Base-by-base conservation (phyloP, 2,329 filamentous ascomycete species). In the Cytospora chrysosperma region DNA sequence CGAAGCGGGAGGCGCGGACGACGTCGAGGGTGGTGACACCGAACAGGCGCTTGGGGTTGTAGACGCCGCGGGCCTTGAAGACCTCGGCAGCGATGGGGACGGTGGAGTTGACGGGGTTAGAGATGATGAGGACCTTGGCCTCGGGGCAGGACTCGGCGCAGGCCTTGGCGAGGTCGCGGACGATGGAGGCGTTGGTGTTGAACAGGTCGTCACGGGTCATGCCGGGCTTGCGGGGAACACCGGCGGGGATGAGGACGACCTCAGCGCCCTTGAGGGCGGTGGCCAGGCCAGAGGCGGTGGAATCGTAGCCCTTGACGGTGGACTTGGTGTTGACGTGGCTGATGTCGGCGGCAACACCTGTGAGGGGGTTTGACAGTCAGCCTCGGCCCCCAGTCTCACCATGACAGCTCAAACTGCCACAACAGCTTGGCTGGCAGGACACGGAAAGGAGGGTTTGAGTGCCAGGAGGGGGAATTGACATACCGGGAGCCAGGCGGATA, bases 181-280 rank as follows among this genome's bases (percentile, higher is more conserved):
- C 95, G 79, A 99, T 99, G 78, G 92, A 96, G 80, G 95, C 95
- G 81, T 99, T 99, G 86, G 94, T 99, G 89, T 98, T 98, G 93
- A 99, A 99, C 69, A 99, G 90, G 79, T 99, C 94, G 82, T 99
- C 95, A 85, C 95, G 93, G 82, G 91, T 96, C 95, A 99, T 99
- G 82, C 95, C 95, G 78, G 95, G 95, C 88, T 97, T 97, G 83
- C 95, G 93, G 76, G 95, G 95, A 71, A 99, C 94, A 85, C 95
- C 95, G 75, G 95, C 95, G 75, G 95, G 95, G 79, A 99, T 98
- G 76, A 99, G 88, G 75, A 99, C 92, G 73, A 99, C 88, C 81
- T 98, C 93, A 75, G 93, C 84, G 76, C 86, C 93, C 82, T 91
- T 90, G 78, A 99, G 87, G 75, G 89, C 89, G 69, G 85, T 85